Base-by-base conservation (phyloP, 2,329 filamentous ascomycete genomes). In the Fusarium falciforme region DNA sequence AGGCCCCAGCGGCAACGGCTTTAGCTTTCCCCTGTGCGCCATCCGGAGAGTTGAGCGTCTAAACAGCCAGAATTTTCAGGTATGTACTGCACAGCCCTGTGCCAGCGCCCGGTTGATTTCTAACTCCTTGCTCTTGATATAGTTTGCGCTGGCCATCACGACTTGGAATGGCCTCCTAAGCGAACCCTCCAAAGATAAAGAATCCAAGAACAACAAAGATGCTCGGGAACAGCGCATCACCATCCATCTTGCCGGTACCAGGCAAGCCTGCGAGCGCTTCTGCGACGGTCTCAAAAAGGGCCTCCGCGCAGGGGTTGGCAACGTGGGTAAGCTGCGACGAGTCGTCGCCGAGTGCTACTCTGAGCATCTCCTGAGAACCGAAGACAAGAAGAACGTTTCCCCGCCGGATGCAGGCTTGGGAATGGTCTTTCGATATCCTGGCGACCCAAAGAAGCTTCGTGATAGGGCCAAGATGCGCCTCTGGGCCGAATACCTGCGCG, bases 381-480 rank as follows among this genome's bases (percentile, higher is more conserved):
- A 91, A 57, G 89, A 90, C 40, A 89, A 88, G 80, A 91, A 92
- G 78, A 87, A 87, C 27, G 87, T 85, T 42, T 75, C 61, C 5
- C 83, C 83, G 1, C 96, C 96, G n/a, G 96, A 99, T 83, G 96
- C 95, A 25, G 96, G 96, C 2, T 86, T 99, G 38, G 96, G 96
- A 38, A 94, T 97, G 89, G 75, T 97, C 16, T 99, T 98, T 83
- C 92, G 93, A 79, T 99, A 99, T 80, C 96, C 96, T 2, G 96
- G 96, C 66, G 97, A 99, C 84, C 90, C 95, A 40, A 94, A 95
- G 80, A 98, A 98, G 84, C 88, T 98, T 68, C 90, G 96, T 76
- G 96, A 99, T 82, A 90, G 95, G 66, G 97, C 96, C 80, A 99
- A 99, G 86, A 98, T 99, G 93, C 90, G 96, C 54, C 85, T 99